These are phyloP conservation scores for Fraxinus angustifolia DNA, from an alignment of 305 asterid species.

Conservation along the genomic window DNA sequence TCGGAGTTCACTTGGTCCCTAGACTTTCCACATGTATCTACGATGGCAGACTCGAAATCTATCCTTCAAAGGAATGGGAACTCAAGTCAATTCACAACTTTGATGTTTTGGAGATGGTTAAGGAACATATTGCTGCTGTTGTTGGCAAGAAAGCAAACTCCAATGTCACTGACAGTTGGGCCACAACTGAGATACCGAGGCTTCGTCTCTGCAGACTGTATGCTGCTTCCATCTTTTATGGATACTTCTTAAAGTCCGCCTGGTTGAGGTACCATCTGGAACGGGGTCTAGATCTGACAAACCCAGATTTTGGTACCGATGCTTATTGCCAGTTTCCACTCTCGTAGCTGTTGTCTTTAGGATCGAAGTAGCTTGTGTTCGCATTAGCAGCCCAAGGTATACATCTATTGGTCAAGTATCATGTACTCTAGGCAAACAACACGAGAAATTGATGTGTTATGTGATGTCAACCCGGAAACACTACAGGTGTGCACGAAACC, in stretches of 20 bases:
- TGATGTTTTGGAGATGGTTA: constrained; percentile 68
- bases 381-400: constrained; percentile 21
- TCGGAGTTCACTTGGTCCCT: constrained; percentile 68
- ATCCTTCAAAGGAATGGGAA: constrained; percentile 79
- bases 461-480: constrained; percentile 51
- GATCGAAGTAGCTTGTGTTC: constrained; percentile 34
- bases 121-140: constrained; percentile 52
- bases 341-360: constrained; percentile 29
- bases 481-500: constrained; percentile 63
- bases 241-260: constrained; percentile 72
- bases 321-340: constrained; percentile 18
- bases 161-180: constrained; percentile 52
- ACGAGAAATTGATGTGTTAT: constrained; percentile 42
- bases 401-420: constrained; percentile 31
- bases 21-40: constrained; percentile 63
- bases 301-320: constrained; percentile 20
- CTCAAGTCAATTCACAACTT: constrained; percentile 70
- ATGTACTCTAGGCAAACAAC: constrained; percentile 16
- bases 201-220: no score
- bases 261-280: constrained; percentile 67
- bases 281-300: constrained; percentile 30
- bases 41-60: constrained; percentile 65
- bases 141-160: constrained; percentile 54
- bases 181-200: constrained; percentile 24
- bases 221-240: no score